A percentile compares a stretch with the other conserved stretches of the same genome.
These are phyloP conservation scores for Diaporthe vaccinii DNA, from an alignment of 2,329 filamentous ascomycete species.

Conservation along the genomic window DNA sequence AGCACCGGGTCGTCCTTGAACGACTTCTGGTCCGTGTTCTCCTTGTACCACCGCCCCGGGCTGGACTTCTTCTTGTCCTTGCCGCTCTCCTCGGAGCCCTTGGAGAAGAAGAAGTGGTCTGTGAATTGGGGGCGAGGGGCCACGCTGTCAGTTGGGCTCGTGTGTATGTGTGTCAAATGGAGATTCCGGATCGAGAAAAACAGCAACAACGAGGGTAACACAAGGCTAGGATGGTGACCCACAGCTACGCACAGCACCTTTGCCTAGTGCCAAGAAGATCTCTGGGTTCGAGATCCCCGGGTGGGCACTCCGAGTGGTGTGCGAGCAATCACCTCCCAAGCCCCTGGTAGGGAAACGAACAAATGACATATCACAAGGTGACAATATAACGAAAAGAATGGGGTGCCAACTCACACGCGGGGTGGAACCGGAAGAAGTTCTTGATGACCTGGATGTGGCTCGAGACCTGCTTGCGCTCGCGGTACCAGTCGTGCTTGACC, in stretches of 20 bases:
- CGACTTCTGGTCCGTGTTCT: conserved; percentile 61
- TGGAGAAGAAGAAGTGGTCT: conserved; percentile 74
- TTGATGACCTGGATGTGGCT: conserved; percentile 80
- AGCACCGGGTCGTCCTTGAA: conserved; percentile 77
- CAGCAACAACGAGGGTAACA: background rate
- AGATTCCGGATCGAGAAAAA: background rate
- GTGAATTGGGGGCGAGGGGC: background rate
- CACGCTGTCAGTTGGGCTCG: conserved; percentile 42
- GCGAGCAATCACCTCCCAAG: background rate
- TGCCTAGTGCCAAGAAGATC: background rate
- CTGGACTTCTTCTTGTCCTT: conserved; percentile 51
- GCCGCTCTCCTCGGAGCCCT: conserved; percentile 66
- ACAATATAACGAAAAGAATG: background rate
- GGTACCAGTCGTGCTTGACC: conserved; percentile 41
- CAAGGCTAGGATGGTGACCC: background rate
- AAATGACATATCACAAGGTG: background rate
- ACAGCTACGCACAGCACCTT: background rate
- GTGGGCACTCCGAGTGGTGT: background rate
- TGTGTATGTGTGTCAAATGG: background rate
- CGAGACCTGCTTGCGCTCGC: conserved; percentile 74
- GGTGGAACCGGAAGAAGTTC: conserved; percentile 73
- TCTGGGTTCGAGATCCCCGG: background rate
- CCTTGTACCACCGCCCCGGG: conserved; percentile 41
- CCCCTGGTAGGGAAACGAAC: background rate
- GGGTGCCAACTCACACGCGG: conserved; percentile 68